Base-by-base conservation (phyloP, 2,329 filamentous ascomycete genomes). In the Neocatenulostroma microsporum region DNA sequence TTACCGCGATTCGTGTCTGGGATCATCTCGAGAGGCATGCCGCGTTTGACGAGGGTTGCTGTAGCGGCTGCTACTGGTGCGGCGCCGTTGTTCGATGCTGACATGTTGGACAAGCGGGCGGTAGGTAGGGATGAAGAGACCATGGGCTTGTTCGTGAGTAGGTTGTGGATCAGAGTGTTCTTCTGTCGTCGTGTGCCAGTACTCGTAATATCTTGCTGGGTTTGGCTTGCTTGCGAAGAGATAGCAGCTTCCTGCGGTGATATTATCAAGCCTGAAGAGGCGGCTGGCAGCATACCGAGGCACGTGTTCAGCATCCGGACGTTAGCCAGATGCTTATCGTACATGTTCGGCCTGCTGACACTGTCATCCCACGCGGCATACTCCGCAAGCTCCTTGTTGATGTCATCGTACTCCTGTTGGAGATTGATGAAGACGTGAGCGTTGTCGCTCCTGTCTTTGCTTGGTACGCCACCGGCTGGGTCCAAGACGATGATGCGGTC, bases 81-180 rank as follows among this genome's bases (percentile, higher is more conserved):
- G 12, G 13, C 21, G 52, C 2, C 49, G 43, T 11, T 42, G 46
- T 24, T 48, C 37, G 14, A 51, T 23, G 57, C 49, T 1, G 62
- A 54, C 2, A 15, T 11, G 5, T 13, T 19, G 2, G 58, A 54
- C 21, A 86, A 72, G 32, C 84, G 73, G 26, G 79, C 75, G 5
- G 79, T 71, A 0, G 91, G 91, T 0, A 98, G 69, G 1, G 91
- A 98, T 1, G 91, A 91, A 1, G 91, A 96, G 47, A 87, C 82
- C 11, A 88, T 75, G 0, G 91, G 89, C 54, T 94, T 93, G 62
- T 98, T 91, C 2, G 91, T 98, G 8, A 98, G 73, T 1, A 98
- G 76, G 52, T 95, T 96, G 62, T 98, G 87, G 30, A 98, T 91
- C 2, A 98, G 68, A 0, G 88, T 87, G 51, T 98, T 98, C 53